Conservation (phyloP, 352 stramenopile genomes). For the Globisporangium nagaii region DNA sequence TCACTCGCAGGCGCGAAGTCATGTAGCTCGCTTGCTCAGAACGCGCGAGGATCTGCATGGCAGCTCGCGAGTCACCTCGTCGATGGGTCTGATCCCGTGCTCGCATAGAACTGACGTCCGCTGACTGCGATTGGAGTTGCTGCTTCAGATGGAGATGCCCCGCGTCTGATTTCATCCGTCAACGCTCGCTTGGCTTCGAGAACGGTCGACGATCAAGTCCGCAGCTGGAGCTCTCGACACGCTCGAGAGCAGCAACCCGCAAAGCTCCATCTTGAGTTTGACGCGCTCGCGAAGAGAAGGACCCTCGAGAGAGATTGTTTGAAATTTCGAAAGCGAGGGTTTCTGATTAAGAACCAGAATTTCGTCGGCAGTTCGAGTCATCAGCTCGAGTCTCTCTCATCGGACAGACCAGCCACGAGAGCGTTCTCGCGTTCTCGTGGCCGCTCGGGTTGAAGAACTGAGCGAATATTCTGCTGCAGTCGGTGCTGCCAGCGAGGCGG, state of each 20-base stretch:
- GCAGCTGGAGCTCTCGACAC: conserved; percentile 19
- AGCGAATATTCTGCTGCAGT: background rate
- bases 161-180: background rate
- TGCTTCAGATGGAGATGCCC: background rate
- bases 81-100: conserved; percentile 6
- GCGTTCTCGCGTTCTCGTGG: background rate
- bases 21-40: background rate
- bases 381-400: background rate
- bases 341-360: background rate
- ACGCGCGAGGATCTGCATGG: background rate
- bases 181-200: background rate
- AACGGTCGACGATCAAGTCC: conserved; percentile 11
- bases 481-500: too few species aligned
- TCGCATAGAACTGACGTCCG: conserved; percentile 17
- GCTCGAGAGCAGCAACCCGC: conserved; percentile 23
- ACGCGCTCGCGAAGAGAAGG: background rate
- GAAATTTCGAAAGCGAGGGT: background rate
- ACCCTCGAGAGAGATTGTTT: background rate
- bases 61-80: background rate
- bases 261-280: conserved; percentile 17
- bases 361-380: background rate
- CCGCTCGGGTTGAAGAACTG: background rate
- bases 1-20: conserved; percentile 16
- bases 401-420: background rate
- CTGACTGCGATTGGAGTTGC: conserved; percentile 6